Evolutionary conservation across 305 asterid species (phyloP).

Genomic region (Rubia balearica): DNA sequence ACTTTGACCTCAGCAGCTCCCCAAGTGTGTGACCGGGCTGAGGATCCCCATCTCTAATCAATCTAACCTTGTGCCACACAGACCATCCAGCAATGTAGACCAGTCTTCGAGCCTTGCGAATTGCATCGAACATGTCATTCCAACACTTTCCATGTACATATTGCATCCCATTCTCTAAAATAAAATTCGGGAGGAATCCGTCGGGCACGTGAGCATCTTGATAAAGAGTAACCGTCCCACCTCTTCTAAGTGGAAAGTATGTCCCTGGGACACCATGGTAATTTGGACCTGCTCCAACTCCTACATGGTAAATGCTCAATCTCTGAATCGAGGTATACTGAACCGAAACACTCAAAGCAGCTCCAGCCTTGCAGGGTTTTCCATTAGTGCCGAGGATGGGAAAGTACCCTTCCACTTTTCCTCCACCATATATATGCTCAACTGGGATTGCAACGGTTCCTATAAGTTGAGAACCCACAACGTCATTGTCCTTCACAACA

Average conservation of each 20-base stretch:
- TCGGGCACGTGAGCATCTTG: constrained; percentile 99
- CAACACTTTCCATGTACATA: constrained; percentile 89
- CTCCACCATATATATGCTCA: constrained; percentile 73
- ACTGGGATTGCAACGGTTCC: constrained; percentile 82
- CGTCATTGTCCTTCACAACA: constrained; percentile 82
- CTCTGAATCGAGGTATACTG: constrained; percentile 69
- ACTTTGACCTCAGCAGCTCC: constrained; percentile 79
- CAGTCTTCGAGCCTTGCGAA: constrained; percentile 70
- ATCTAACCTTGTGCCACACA: constrained; percentile 90
- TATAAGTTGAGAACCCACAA: constrained; percentile 90
- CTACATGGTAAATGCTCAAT: constrained; percentile 62
- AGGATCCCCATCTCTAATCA: constrained; percentile 70
- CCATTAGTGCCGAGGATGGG: constrained; percentile 73
- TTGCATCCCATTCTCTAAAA: constrained; percentile 64
- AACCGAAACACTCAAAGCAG: constrained; percentile 66
- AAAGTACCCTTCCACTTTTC: constrained; percentile 55
- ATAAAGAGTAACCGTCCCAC: constrained; percentile 86
- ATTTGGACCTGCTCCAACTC: constrained; percentile 89
- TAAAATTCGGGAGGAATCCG: constrained; percentile 67
- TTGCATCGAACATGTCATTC: constrained; percentile 80
- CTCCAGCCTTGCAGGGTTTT: constrained; percentile 80
- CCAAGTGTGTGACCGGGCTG: constrained; percentile 61
- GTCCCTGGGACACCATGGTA: constrained; percentile 83
- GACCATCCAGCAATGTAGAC: constrained; percentile 96
- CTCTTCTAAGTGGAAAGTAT: constrained; percentile 89